Percentiles rank a stretch among this genome's conserved stretches.
These are phyloP conservation scores for Fusarium poae DNA, from an alignment of 2,329 filamentous ascomycete genomes.

Conservation along the genomic window DNA sequence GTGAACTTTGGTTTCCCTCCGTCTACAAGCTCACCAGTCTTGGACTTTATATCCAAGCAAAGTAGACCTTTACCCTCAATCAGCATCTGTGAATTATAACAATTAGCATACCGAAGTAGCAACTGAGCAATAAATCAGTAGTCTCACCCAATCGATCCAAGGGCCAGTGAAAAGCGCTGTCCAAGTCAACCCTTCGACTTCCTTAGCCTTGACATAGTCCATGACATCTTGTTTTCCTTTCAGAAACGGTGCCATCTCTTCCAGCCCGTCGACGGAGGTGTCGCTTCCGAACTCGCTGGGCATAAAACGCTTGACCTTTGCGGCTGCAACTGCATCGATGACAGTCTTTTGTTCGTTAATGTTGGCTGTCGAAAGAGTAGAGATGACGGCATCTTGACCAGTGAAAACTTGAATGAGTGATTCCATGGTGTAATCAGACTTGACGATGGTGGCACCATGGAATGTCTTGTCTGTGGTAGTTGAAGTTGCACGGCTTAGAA, in stretches of 20 bases:
- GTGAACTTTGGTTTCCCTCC: slow-evolving; percentile 14
- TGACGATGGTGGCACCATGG: neutral
- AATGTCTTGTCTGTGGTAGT: fast-evolving
- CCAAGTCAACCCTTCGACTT: neutral
- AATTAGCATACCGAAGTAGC: fast-evolving
- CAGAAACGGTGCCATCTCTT: slow-evolving; percentile 14
- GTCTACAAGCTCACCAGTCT: slow-evolving; percentile 9
- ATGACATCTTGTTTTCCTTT: slow-evolving; percentile 8
- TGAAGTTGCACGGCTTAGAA: neutral
- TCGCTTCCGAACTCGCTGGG: slow-evolving; percentile 23
- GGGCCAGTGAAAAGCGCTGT: slow-evolving; percentile 6
- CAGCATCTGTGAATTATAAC: neutral
- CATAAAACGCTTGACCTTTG: slow-evolving; percentile 20
- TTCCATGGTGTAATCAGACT: neutral
- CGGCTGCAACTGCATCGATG: slow-evolving; percentile 9
- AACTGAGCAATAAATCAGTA: fast-evolving
- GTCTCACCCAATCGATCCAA: slow-evolving; percentile 24
- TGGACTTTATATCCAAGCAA: slow-evolving; percentile 4
- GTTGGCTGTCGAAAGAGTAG: slow-evolving; percentile 15
- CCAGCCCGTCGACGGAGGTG: neutral
- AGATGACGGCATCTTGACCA: slow-evolving; percentile 5
- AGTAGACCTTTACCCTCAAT: slow-evolving; percentile 2
- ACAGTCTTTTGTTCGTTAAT: slow-evolving; percentile 11
- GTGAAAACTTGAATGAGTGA: neutral
- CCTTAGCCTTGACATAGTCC: slow-evolving; percentile 17